A percentile compares a stretch with the other conserved stretches of the same genome.
These are phyloP conservation scores for Piper betle DNA, from an alignment of 164 flowering plant species.

Conservation along the genomic window DNA sequence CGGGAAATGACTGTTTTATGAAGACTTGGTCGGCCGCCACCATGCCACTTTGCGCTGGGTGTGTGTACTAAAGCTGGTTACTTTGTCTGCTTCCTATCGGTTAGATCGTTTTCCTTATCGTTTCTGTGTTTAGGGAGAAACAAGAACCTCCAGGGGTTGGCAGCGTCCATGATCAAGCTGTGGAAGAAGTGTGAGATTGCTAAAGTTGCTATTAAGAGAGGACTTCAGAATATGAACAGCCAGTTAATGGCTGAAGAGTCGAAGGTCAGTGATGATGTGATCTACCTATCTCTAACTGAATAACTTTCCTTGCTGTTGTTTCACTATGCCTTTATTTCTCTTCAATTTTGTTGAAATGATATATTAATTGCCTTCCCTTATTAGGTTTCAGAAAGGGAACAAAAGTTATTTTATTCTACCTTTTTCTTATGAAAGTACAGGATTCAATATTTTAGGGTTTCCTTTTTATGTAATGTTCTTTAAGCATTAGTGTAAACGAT, in stretches of 20 bases:
- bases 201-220: slow-evolving; percentile 90
- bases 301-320: background rate
- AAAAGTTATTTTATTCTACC: too few species aligned
- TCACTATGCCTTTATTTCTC: too few species aligned
- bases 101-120: background rate
- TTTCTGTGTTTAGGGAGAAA: slow-evolving; percentile 52
- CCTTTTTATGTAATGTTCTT: too few species aligned
- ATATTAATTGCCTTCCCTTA: too few species aligned
- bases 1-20: slow-evolving; percentile 81
- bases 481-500: too few species aligned
- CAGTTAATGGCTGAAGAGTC: slow-evolving; percentile 88
- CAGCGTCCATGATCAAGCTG: slow-evolving; percentile 71
- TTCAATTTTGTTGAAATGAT: too few species aligned
- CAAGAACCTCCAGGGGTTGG: slow-evolving; percentile 84
- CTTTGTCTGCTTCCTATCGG: slow-evolving; percentile 2
- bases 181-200: slow-evolving; percentile 98
- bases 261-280: slow-evolving; percentile 34
- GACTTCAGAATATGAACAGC: slow-evolving; percentile 82
- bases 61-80: slow-evolving; percentile 12
- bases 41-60: slow-evolving; percentile 92
- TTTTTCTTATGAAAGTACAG: too few species aligned
- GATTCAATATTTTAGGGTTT: too few species aligned
- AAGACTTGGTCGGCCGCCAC: slow-evolving; percentile 78
- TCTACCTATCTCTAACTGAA: background rate
- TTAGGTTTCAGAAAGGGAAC: too few species aligned